These are phyloP conservation scores for Silene vulgaris DNA, from an alignment of 179 eudicot species.

Conservation along the genomic window DNA sequence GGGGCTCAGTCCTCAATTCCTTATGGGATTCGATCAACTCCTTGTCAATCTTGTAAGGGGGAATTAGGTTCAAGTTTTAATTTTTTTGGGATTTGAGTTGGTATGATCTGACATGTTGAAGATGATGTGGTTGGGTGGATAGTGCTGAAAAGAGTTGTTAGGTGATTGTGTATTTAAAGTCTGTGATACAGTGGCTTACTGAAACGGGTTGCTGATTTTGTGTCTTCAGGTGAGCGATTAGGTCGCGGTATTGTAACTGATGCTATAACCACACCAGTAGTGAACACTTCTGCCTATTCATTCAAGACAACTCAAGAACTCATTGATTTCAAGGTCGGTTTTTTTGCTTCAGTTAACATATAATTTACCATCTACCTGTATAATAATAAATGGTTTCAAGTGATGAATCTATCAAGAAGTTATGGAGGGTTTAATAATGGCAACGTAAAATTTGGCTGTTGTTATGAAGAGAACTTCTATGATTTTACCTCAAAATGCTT, in stretches of 20 bases:
- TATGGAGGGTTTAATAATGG: neutral
- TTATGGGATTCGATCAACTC: too few species aligned
- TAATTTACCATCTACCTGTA: too few species aligned
- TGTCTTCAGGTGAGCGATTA: constrained; percentile 36
- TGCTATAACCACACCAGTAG: constrained; percentile 90
- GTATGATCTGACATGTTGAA: neutral
- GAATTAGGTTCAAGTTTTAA: neutral
- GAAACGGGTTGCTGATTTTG: neutral
- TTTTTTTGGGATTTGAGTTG: neutral
- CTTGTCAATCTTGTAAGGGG: neutral
- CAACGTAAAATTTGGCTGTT: neutral
- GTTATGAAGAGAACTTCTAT: neutral
- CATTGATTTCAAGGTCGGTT: constrained; percentile 81
- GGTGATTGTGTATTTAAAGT: neutral
- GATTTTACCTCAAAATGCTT: neutral
- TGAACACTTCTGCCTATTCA: constrained; percentile 86
- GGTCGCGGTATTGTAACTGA: constrained; percentile 80
- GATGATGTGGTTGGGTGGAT: too few species aligned
- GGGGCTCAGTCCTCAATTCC: too few species aligned
- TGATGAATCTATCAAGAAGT: neutral
- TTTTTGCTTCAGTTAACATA: too few species aligned
- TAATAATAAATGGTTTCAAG: neutral
- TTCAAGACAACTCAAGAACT: constrained; percentile 81
- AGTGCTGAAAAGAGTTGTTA: too few species aligned
- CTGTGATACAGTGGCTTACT: too few species aligned